A percentile compares a stretch with the other conserved stretches of the same genome.
Evolutionary conservation across 2,329 filamentous ascomycete genomes (phyloP).

Genomic region (Aschersonia sp.): DNA sequence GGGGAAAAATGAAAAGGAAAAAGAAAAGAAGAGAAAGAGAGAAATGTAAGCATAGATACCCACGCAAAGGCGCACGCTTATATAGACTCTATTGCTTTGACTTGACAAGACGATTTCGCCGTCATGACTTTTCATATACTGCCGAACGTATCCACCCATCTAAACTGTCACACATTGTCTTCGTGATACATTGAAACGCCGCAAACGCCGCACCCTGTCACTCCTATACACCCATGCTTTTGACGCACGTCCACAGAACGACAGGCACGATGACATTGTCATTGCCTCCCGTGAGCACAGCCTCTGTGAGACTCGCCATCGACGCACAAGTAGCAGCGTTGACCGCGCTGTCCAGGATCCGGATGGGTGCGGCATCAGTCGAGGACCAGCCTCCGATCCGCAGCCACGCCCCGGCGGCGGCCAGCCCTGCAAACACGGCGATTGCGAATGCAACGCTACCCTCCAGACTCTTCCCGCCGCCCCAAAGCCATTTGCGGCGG

Average conservation of each 20-base stretch:
- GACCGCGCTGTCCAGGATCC: conserved; percentile 25
- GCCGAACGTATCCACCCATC: no score
- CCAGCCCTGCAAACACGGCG: conserved; percentile 64
- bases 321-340: conserved; percentile 61
- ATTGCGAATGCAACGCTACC: conserved; percentile 68
- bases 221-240: conserved; percentile 48
- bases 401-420: conserved; percentile 60
- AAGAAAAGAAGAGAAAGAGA: no score
- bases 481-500: conserved; percentile 86
- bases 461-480: conserved; percentile 88
- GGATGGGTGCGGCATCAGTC: conserved; percentile 21
- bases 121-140: no score
- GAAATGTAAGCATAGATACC: no score
- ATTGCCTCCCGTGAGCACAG: conserved; percentile 89
- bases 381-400: conserved; percentile 61
- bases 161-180: background rate
- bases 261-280: conserved; percentile 97
- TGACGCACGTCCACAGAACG: conserved; percentile 81
- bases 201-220: background rate
- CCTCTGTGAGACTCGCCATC: conserved; percentile 82
- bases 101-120: no score
- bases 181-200: background rate
- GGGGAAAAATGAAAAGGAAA: no score
- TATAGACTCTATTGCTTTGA: no score
- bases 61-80: no score